Conservation (phyloP, 2,329 filamentous ascomycete species). For the Monosporascus cannonballus region DNA sequence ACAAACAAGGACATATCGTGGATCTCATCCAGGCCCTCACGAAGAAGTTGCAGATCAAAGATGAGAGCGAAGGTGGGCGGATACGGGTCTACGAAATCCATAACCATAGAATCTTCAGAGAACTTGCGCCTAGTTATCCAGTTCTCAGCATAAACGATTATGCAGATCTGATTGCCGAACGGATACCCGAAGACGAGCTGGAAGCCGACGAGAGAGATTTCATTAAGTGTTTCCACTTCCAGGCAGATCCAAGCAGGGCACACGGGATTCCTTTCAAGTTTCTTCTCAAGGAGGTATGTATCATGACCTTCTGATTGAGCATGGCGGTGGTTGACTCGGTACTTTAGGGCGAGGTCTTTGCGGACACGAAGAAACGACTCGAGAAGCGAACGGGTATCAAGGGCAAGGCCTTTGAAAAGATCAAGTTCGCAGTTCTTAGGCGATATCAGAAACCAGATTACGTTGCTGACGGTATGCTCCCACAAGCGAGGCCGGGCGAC, state of each 20-base stretch:
- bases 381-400: conserved; percentile 91
- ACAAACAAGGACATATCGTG: conserved; percentile 74
- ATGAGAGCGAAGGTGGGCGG: conserved; percentile 62
- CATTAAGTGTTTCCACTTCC: conserved; percentile 85
- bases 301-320: neutral
- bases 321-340: conserved; percentile 15
- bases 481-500: neutral
- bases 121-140: conserved; percentile 61
- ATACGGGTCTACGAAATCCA: conserved; percentile 81
- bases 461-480: conserved; percentile 73
- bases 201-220: conserved; percentile 52
- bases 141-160: conserved; percentile 87
- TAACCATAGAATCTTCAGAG: conserved; percentile 76
- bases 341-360: conserved; percentile 71
- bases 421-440: conserved; percentile 84
- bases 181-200: conserved; percentile 66
- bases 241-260: conserved; percentile 75
- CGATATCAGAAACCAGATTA: conserved; percentile 69
- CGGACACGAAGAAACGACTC: conserved; percentile 88
- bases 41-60: conserved; percentile 73
- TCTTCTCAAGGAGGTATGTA: conserved; percentile 67
- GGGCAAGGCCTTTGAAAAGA: conserved; percentile 97
- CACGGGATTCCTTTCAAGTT: conserved; percentile 93
- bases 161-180: conserved; percentile 73
- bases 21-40: conserved; percentile 72